Conservation (phyloP, 208 protist genomes). For the Acanthamoeba castellanii region DNA sequence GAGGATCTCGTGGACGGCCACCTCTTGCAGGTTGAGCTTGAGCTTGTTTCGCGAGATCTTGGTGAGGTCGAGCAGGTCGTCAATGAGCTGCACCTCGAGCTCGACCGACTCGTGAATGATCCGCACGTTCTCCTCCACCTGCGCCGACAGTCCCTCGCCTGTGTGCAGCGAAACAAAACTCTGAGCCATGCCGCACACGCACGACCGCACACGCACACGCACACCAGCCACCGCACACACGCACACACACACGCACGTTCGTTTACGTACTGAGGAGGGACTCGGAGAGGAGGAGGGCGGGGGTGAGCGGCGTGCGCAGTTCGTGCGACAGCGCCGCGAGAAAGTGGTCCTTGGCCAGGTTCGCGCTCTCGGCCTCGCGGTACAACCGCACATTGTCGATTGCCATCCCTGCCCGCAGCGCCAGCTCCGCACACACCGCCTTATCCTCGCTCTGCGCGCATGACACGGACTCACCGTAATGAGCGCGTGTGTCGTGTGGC, state of each 20-base stretch:
- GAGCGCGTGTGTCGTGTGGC: not conserved
- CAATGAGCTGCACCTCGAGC: constrained; percentile 50
- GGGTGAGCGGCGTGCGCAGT: constrained; percentile 37
- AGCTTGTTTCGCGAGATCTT: constrained; percentile 17
- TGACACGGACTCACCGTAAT: not conserved
- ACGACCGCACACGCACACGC: not conserved
- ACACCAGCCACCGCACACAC: not conserved
- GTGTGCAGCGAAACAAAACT: too few species aligned
- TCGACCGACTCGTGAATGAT: constrained; percentile 16
- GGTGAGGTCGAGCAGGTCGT: constrained; percentile 49
- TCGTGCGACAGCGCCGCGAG: constrained; percentile 54
- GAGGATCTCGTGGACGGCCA: not conserved
- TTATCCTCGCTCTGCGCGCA: not conserved
- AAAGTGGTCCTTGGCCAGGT: constrained; percentile 49
- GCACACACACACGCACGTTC: too few species aligned
- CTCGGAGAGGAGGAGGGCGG: constrained; percentile 7
- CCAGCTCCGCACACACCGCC: not conserved
- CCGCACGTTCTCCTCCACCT: constrained; percentile 1
- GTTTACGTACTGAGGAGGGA: not conserved
- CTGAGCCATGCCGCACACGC: too few species aligned
- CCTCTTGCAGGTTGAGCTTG: not conserved
- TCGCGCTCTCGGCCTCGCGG: constrained; percentile 15
- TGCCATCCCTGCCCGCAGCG: not conserved
- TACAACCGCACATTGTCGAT: constrained; percentile 39
- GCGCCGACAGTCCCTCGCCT: constrained; percentile 2